These are phyloP conservation scores for Solanum verrucosum DNA, from an alignment of 257 asterid species.

Conservation along the genomic window DNA sequence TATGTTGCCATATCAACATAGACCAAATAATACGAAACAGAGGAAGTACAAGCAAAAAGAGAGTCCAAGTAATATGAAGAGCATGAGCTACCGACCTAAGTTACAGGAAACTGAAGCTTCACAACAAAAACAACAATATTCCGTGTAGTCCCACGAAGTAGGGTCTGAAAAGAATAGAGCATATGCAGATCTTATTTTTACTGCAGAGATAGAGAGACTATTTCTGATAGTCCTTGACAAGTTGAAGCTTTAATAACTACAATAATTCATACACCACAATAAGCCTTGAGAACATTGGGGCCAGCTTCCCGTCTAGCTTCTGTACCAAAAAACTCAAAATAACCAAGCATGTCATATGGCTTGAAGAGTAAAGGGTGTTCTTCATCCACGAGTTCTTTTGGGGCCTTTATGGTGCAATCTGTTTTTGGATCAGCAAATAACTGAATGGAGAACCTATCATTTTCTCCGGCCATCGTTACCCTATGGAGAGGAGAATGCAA, in stretches of 20 bases:
- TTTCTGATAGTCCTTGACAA: too few species aligned
- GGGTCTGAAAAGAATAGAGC: too few species aligned
- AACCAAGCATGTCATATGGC: neutral
- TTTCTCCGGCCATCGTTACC: neutral
- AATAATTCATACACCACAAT: neutral
- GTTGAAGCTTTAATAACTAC: neutral
- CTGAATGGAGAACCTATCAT: neutral
- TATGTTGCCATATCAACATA: too few species aligned
- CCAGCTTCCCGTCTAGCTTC: neutral
- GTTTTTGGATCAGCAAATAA: neutral
- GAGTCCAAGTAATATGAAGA: too few species aligned
- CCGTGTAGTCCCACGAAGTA: too few species aligned
- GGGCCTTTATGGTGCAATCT: neutral
- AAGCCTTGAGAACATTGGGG: neutral
- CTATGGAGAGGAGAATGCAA: neutral
- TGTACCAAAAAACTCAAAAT: neutral
- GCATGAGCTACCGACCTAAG: too few species aligned
- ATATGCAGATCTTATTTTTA: too few species aligned
- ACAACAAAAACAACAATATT: too few species aligned
- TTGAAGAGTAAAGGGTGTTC: neutral
- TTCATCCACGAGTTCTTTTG: neutral
- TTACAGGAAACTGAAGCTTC: too few species aligned
- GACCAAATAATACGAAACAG: too few species aligned
- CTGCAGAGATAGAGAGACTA: too few species aligned
- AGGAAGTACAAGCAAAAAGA: too few species aligned